Percentiles rank a stretch among this genome's conserved stretches.
phyloP scores from a whole-genome alignment of 202 grass and related monocot species.

The Alloteropsis angusta region DNA sequence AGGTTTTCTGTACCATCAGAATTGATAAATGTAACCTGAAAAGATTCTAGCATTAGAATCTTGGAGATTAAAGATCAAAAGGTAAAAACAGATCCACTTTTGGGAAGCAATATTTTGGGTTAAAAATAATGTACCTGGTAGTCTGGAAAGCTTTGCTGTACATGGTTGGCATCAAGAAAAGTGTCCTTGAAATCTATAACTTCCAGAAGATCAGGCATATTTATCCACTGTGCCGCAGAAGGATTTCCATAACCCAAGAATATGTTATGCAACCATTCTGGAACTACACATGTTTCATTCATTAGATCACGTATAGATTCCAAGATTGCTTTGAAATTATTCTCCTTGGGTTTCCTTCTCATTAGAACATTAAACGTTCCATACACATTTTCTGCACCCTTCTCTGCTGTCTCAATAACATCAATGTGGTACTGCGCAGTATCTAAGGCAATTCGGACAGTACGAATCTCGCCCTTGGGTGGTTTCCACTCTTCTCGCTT shows the following conservation, averaged over 20 bases:
- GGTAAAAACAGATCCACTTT: neutral
- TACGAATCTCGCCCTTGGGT: conserved; percentile 94
- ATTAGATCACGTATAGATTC: conserved; percentile 99
- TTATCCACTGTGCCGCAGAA: conserved; percentile 82
- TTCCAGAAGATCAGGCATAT: conserved; percentile 86
- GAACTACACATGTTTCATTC: conserved; percentile 98
- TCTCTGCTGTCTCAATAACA: conserved; percentile 64
- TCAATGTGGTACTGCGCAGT: conserved; percentile 92
- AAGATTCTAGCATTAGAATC: conserved; percentile 31
- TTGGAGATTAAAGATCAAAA: neutral
- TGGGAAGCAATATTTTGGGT: neutral
- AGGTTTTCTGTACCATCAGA: conserved; percentile 68
- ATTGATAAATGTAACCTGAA: conserved; percentile 85
- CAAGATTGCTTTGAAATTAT: conserved; percentile 99
- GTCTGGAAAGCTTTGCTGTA: conserved; percentile 70
- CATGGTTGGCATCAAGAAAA: conserved; percentile 81
- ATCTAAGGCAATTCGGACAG: conserved; percentile 82
- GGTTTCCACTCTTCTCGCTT: conserved; percentile 98
- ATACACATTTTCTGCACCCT: conserved; percentile 74
- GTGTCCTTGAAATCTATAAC: conserved; percentile 97
- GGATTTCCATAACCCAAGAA: conserved; percentile 99
- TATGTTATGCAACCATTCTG: conserved; percentile 98
- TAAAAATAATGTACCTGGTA: conserved; percentile 54
- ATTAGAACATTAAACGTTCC: conserved; percentile 90
- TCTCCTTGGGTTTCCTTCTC: conserved; percentile 98